These are phyloP conservation scores for Postia placenta DNA, from an alignment of 768 basidiomycete species.

Conservation along the genomic window DNA sequence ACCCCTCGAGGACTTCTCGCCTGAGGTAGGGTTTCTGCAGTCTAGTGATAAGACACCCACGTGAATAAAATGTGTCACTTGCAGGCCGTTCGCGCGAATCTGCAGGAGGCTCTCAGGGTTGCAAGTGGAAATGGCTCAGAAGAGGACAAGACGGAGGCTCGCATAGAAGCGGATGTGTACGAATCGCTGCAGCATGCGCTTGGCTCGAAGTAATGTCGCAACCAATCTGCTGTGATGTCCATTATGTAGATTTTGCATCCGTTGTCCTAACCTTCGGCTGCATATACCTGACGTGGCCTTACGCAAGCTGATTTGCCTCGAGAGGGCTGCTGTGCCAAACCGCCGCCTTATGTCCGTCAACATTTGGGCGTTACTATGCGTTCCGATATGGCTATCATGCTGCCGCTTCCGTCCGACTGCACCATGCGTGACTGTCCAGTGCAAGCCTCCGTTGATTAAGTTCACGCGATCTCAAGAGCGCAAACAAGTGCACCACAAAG, in stretches of 20 bases:
- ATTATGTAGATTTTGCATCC: not conserved
- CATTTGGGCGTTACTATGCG: too few species aligned
- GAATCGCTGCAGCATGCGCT: slow-evolving; percentile 91
- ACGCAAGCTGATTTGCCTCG: too few species aligned
- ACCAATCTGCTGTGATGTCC: not conserved
- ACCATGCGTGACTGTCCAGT: too few species aligned
- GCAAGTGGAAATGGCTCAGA: slow-evolving; percentile 81
- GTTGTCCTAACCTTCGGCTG: too few species aligned
- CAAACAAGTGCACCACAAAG: too few species aligned
- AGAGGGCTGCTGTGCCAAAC: too few species aligned
- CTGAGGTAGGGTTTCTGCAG: slow-evolving; percentile 56
- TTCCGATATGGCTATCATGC: too few species aligned
- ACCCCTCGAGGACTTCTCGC: slow-evolving; percentile 82
- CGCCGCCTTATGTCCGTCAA: too few species aligned
- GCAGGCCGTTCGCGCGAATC: slow-evolving; percentile 84
- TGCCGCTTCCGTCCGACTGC: too few species aligned
- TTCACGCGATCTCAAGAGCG: too few species aligned
- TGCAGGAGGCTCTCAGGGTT: slow-evolving; percentile 84
- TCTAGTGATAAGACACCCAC: not conserved
- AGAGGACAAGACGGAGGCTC: slow-evolving; percentile 89
- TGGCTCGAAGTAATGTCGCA: slow-evolving; percentile 32
- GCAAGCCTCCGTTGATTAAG: too few species aligned
- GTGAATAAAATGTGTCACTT: not conserved
- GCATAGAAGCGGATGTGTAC: slow-evolving; percentile 93
- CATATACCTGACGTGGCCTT: too few species aligned